Evolutionary conservation across 169 alveolate genomes (phyloP), one percentile per base, ranked within the genome.

Genomic region (Cystoisospora suis): DNA sequence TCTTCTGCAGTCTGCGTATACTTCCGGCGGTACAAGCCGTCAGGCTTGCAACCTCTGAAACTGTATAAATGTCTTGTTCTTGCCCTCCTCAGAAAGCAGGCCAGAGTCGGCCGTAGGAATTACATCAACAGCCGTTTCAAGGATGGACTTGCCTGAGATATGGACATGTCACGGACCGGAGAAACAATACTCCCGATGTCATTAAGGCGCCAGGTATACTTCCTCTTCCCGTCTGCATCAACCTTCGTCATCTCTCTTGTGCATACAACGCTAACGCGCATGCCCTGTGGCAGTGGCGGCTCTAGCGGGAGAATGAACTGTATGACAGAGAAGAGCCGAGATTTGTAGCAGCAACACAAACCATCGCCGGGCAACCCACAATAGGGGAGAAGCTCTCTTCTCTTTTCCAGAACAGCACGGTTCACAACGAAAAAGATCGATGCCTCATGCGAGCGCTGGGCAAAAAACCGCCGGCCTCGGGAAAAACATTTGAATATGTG

Each of bases 261-360:
- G 32, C 83, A 72, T 17, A 40, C 83, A 27, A 72, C 83, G 56
- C 58, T 72, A 17, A 72, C 23, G 58, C 83, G 83, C 56, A 72
- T 36, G 56, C 83, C 83, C 1, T n/a, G 34, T 5, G 83, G 83
- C 6, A 38, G 49, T 0, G 83, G 56, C 47, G 6, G 27, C 47
- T 38, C 83, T n/a, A 72, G 83, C 36, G 83, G 83, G 27, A 72
- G 83, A 56, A 34, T 29, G 45, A 72, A 72, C 83, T 72, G 83
- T 0, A 17, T n/a, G 36, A 53, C 29, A 53, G 65, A 53, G 65
- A 53, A 53, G 23, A 12, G 65, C 29, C 65, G 65, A 53, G 29
- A 23, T 23, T 53, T 53, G 29, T 53, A 12, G 23, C 65, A 53
- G 65, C 12, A 53, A 53, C 65, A 53, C 12, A 53, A 53, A 53